Conservation (phyloP, 176 grass and related monocot species). For the Rhynchospora tenuis region DNA sequence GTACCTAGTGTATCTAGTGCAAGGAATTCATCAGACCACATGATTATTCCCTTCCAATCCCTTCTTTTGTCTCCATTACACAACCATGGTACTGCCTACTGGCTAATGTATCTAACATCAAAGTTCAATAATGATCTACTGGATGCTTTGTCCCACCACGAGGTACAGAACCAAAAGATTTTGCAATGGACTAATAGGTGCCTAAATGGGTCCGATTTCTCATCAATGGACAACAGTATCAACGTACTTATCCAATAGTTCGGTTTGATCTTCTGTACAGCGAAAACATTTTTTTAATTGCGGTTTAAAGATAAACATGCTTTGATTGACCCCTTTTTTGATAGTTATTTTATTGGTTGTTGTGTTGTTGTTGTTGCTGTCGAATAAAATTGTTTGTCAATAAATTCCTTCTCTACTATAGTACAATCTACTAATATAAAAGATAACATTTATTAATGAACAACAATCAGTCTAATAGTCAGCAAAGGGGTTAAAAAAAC, state of each 20-base stretch:
- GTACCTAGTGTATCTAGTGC: neutral
- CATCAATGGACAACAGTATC: neutral
- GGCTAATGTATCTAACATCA: neutral
- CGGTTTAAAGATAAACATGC: no score
- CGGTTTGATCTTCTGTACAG: neutral
- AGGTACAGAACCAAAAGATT: neutral
- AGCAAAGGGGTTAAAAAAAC: no score
- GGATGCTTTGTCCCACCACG: neutral
- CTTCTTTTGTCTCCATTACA: constrained; percentile 26
- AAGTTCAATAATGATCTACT: neutral
- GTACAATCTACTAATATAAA: no score
- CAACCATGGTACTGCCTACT: constrained; percentile 1
- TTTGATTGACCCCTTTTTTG: no score
- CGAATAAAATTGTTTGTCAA: no score
- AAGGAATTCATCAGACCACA: constrained; percentile 33
- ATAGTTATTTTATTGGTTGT: no score
- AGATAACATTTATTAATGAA: no score
- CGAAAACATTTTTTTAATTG: no score
- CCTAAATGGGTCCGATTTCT: neutral
- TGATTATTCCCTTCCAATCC: constrained; percentile 34
- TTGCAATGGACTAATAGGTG: neutral
- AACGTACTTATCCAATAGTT: neutral
- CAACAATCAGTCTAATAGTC: no score
- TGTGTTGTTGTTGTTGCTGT: no score
- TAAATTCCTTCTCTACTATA: no score